These are phyloP conservation scores for Setomelanomma holmii DNA, from an alignment of 2,329 filamentous ascomycete species.

Conservation along the genomic window DNA sequence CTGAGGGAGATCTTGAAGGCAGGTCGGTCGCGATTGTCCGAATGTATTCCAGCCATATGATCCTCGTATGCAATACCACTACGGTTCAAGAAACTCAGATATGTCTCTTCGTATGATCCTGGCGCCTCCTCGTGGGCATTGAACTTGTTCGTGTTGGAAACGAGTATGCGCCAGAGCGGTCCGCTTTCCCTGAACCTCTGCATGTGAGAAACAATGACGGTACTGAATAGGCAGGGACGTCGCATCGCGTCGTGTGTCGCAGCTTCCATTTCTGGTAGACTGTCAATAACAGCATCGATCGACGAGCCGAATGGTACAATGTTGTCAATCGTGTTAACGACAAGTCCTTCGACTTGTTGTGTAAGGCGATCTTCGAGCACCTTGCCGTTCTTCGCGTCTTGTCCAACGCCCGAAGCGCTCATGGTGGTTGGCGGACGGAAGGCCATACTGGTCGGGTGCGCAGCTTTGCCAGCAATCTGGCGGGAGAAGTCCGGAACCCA, in stretches of 20 bases:
- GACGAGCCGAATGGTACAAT: not conserved
- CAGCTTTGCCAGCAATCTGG: not conserved
- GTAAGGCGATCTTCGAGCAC: not conserved
- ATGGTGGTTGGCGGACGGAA: not conserved
- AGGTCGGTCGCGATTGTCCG: not conserved
- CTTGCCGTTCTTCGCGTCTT: constrained; percentile 1
- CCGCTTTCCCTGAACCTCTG: constrained; percentile 2
- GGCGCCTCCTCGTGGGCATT: constrained; percentile 2
- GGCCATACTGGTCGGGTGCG: not conserved
- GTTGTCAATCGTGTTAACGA: not conserved
- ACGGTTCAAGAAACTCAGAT: not conserved
- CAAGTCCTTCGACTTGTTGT: constrained; percentile 1
- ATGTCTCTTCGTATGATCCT: not conserved
- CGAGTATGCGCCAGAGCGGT: constrained; percentile 3
- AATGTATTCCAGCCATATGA: not conserved
- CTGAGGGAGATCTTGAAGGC: not conserved
- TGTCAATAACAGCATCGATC: not conserved
- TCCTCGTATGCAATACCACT: not conserved
- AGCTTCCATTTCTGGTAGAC: not conserved
- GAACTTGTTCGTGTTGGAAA: constrained; percentile 3
- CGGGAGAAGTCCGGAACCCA: constrained; percentile 6
- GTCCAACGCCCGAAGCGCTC: constrained; percentile 1
- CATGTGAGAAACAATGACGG: not conserved
- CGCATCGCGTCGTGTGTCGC: not conserved
- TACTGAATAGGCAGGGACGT: not conserved